Conservation (phyloP, 345 rosid species). For the Salix koriyanagi region DNA sequence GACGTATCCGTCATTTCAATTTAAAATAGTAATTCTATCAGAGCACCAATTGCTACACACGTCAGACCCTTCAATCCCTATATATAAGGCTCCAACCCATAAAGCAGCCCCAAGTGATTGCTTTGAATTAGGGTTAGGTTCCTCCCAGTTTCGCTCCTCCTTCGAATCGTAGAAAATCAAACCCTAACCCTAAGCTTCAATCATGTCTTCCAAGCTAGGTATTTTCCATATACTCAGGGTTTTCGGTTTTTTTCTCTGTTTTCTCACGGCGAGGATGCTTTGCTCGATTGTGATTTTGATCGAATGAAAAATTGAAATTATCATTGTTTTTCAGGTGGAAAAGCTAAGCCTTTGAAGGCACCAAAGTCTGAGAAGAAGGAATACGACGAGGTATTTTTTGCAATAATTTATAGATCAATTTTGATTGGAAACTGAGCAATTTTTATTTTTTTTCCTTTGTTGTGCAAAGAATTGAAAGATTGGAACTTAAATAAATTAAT, state of each 20-base stretch:
- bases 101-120: background rate
- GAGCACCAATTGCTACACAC: background rate
- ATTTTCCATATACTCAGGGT: background rate
- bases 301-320: background rate
- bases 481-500: no score
- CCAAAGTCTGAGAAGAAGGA: constrained; percentile 67
- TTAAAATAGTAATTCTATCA: no score
- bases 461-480: no score
- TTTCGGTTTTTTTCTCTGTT: background rate
- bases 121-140: constrained; percentile 22
- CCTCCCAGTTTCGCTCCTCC: background rate
- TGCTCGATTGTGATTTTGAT: background rate
- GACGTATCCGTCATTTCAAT: background rate
- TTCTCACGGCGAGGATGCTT: background rate
- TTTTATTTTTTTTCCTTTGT: background rate
- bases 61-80: background rate
- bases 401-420: background rate
- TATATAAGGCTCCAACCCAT: background rate
- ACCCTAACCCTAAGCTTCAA: constrained; percentile 22
- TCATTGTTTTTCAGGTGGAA: constrained; percentile 50
- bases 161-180: background rate
- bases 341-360: constrained; percentile 81
- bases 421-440: background rate
- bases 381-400: constrained; percentile 61
- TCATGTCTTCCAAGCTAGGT: constrained; percentile 71